These are phyloP conservation scores for Tetracladium setigerum DNA, from an alignment of 495 filamentous ascomycete genomes.

Conservation along the genomic window DNA sequence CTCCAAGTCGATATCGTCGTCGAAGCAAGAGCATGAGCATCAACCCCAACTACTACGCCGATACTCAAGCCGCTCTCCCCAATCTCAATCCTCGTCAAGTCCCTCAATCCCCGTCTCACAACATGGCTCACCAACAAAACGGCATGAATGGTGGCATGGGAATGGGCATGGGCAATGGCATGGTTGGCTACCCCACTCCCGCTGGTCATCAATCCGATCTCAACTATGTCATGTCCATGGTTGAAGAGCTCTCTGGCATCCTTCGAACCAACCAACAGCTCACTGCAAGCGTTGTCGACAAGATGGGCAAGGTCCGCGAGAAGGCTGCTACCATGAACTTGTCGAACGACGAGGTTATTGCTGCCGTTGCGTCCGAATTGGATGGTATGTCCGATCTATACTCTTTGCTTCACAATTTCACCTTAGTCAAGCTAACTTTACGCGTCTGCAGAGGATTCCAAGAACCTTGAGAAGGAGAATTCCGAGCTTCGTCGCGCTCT, in stretches of 20 bases:
- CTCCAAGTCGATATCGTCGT: too few relatives aligned
- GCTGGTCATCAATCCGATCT: conserved; percentile 84
- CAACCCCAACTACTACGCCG: conserved; percentile 9
- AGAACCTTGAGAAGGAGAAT: conserved; percentile 42
- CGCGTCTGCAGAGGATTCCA: conserved; percentile 8
- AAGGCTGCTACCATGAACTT: conserved; percentile 36
- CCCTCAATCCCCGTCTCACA: conserved; percentile 19
- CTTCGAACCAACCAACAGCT: conserved; percentile 71
- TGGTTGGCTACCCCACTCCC: conserved; percentile 53
- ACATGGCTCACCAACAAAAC: conserved; percentile 38
- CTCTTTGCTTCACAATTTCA: neutral
- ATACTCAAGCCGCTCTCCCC: conserved; percentile 2
- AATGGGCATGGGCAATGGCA: conserved; percentile 29
- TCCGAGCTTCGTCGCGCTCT: conserved; percentile 44
- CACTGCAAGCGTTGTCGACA: conserved; percentile 64
- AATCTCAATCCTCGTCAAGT: conserved; percentile 15
- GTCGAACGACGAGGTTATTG: conserved; percentile 43
- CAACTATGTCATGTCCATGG: conserved; percentile 76
- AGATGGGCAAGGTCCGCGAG: conserved; percentile 45
- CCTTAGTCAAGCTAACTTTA: conserved; percentile 1
- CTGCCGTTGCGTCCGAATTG: conserved; percentile 37
- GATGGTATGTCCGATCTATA: conserved; percentile 29
- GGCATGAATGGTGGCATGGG: conserved; percentile 49
- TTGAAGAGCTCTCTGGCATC: conserved; percentile 70
- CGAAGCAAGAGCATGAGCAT: too few relatives aligned